phyloP scores from a whole-genome alignment of 257 asterid species.

The Solanum verrucosum region DNA sequence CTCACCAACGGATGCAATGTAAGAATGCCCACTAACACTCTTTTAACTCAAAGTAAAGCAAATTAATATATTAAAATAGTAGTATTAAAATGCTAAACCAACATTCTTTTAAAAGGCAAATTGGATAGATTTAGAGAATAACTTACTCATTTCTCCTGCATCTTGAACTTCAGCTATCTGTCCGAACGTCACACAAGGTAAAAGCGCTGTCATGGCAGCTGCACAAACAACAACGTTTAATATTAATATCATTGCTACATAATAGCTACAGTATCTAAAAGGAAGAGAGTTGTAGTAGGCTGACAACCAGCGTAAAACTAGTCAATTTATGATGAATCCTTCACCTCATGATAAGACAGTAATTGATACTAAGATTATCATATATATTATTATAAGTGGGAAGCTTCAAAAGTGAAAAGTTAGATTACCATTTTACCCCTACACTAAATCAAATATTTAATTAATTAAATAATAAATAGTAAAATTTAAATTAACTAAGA shows the following conservation, averaged over 20 bases:
- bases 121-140: neutral
- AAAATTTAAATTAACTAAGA: too few species aligned
- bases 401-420: too few species aligned
- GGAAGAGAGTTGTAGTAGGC: neutral
- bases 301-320: neutral
- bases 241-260: neutral
- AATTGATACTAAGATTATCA: neutral
- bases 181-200: conserved; percentile 51
- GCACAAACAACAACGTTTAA: neutral
- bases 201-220: conserved; percentile 33
- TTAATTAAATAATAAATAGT: too few species aligned
- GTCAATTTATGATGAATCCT: neutral
- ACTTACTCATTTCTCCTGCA: conserved; percentile 26
- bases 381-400: too few species aligned
- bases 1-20: too few species aligned
- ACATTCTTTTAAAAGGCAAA: neutral
- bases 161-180: conserved; percentile 44
- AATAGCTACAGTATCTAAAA: neutral
- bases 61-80: too few species aligned
- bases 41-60: too few species aligned
- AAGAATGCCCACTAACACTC: too few species aligned
- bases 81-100: too few species aligned
- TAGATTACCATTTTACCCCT: too few species aligned
- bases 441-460: too few species aligned
- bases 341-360: neutral